Conservation (phyloP, 23 red algal genomes). For the Cyanidioschyzon merolae region DNA sequence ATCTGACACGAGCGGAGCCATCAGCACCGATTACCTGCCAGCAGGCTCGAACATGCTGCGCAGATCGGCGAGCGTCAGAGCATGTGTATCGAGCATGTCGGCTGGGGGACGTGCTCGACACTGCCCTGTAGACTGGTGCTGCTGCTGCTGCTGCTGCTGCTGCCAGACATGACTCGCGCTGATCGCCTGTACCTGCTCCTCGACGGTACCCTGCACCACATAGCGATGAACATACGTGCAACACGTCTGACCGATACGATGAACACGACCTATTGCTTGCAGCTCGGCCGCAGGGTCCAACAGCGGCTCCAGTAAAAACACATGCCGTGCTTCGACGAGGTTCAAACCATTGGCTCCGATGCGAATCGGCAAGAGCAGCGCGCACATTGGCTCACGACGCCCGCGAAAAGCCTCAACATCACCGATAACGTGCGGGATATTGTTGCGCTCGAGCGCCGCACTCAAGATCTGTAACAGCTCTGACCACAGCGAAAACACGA, state of each 20-base stretch:
- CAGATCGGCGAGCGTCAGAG: not conserved
- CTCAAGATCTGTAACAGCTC: conserved; percentile 48
- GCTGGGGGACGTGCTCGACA: no score
- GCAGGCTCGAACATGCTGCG: not conserved
- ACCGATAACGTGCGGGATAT: conserved; percentile 21
- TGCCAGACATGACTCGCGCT: not conserved
- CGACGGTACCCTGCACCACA: conserved; percentile 56
- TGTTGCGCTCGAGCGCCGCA: conserved; percentile 31
- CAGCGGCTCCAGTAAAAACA: conserved; percentile 71
- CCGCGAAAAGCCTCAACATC: conserved; percentile 12
- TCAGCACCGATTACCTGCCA: no score
- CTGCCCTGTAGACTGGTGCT: not conserved
- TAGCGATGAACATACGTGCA: conserved; percentile 71
- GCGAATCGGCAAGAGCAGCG: conserved; percentile 52
- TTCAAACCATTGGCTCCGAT: conserved; percentile 70
- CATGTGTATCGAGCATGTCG: not conserved
- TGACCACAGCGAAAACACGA: conserved; percentile 83
- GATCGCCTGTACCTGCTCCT: conserved; percentile 58
- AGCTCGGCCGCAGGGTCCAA: conserved; percentile 40
- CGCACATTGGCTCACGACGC: conserved; percentile 14
- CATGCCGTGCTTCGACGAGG: conserved; percentile 63
- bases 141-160: not conserved
- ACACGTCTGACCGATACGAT: conserved; percentile 74
- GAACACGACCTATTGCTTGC: conserved; percentile 69
- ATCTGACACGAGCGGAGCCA: no score